Base-by-base conservation (phyloP, 2,329 filamentous ascomycete species). In the Pseudonectria foliicola region DNA sequence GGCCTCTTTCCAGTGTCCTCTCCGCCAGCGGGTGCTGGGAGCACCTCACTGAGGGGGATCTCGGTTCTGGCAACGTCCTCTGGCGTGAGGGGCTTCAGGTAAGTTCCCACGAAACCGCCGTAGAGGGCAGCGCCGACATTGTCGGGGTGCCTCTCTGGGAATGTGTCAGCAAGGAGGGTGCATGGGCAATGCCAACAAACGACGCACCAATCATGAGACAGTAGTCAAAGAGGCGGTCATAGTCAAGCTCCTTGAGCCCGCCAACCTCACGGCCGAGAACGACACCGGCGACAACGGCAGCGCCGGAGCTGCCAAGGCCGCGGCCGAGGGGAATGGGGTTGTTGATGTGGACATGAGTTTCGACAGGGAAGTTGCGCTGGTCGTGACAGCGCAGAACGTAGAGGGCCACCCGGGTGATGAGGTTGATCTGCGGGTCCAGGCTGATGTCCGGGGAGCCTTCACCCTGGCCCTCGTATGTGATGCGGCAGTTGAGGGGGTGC, bases 101-200 rank as follows among this genome's bases (percentile, higher is more conserved):
- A 96, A 13, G 90, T 95, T 41, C 92, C 92, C 16, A 98, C 88
- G 49, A 98, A 96, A 23, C 92, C 92, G 48, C 92, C 92, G 54
- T 93, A 96, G 25, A 96, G 76, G 7, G 92, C 89, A 11, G 92
- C 92, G 38, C 89, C 92, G 33, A 98, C 87, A 56, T 95, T 95
- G 64, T 95, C 88, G 10, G 88, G 88, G 61, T 95, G 88, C 45
- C 87, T 79, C 63, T 95, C 77, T 80, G 42, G 35, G 11, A 16
- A 15, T 8, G 21, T 16, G 40, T 51, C 36, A 53, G 42, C 21
- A 23, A 12, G 7, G 4, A 8, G 15, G 11, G 13, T 14, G 31
- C 10, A 26, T 18, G 25, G 5, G 13, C 11, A 3, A 28, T 10
- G 12, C 15, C 10, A n/a, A 13, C 6, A 4, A 27, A 7, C 14